Evolutionary conservation across 1,139 yeast genomes (phyloP).

Genomic region (Trichomonascaceae sp.): DNA sequence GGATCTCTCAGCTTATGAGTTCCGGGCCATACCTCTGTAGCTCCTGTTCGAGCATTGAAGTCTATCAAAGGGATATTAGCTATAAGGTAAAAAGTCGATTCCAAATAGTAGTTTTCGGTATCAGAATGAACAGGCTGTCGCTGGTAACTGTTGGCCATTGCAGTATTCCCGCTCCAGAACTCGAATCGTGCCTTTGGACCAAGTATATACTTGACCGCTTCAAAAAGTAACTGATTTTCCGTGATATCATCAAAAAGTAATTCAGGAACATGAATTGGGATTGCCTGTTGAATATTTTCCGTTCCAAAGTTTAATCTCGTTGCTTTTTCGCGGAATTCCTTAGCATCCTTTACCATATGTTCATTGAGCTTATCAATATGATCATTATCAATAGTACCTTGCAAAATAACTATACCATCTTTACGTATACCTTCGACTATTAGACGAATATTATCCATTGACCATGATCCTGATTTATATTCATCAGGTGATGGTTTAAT

Average conservation of each 20-base stretch:
- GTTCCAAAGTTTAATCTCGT: slow-evolving; percentile 18
- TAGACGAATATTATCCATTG: slow-evolving; percentile 12
- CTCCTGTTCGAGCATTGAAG: slow-evolving; percentile 13
- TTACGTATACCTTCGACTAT: slow-evolving; percentile 18
- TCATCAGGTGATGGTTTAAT: slow-evolving; percentile 9
- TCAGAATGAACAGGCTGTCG: slow-evolving; percentile 14
- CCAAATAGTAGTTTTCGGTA: slow-evolving; percentile 6
- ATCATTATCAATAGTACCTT: slow-evolving; percentile 15
- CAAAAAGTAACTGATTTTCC: slow-evolving; percentile 15
- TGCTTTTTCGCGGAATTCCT: slow-evolving; percentile 10
- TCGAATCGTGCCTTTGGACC: slow-evolving; percentile 19
- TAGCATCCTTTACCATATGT: slow-evolving; percentile 17
- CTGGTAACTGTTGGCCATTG: slow-evolving; percentile 14
- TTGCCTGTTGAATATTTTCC: slow-evolving; percentile 20
- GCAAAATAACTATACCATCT: slow-evolving; percentile 18
- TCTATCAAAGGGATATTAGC: slow-evolving; percentile 16
- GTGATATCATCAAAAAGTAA: slow-evolving; percentile 16
- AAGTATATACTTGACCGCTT: slow-evolving; percentile 15
- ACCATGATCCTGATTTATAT: slow-evolving; percentile 14
- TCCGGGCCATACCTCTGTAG: slow-evolving; percentile 19
- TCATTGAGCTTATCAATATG: slow-evolving; percentile 18
- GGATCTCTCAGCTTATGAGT: slow-evolving; percentile 10
- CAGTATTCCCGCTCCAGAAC: slow-evolving; percentile 21
- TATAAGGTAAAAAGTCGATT: slow-evolving; percentile 9
- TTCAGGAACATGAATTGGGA: slow-evolving; percentile 16